These are phyloP conservation scores for Mycena crocata DNA, from an alignment of 768 basidiomycete genomes.

Conservation along the genomic window DNA sequence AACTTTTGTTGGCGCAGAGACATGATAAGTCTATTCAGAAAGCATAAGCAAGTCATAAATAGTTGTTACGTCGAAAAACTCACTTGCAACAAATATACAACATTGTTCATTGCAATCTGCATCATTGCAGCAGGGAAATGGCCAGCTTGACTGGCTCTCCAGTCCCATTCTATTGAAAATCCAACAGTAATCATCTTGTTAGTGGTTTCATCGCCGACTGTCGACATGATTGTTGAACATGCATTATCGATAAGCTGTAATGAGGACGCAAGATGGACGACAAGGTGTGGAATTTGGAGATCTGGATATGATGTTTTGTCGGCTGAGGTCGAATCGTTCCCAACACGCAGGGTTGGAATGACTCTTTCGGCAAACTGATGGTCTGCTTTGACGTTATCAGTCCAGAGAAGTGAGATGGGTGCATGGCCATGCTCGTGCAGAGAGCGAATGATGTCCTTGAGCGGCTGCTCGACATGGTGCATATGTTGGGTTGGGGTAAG, in stretches of 20 bases:
- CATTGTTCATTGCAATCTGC: background rate
- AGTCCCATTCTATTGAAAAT: conserved; percentile 13
- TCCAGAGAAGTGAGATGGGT: conserved; percentile 3
- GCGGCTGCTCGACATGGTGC: background rate
- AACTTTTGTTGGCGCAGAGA: background rate
- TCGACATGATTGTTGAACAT: background rate
- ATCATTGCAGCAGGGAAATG: conserved; percentile 9
- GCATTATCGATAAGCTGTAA: background rate
- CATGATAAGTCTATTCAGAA: background rate
- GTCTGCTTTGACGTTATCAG: conserved; percentile 7
- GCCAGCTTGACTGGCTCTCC: conserved; percentile 2
- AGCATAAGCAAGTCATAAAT: background rate
- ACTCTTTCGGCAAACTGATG: background rate
- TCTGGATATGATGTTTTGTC: background rate
- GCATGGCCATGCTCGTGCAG: conserved; percentile 11
- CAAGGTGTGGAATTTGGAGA: background rate
- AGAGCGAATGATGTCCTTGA: background rate
- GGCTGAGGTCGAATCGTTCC: background rate
- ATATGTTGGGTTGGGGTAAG: background rate
- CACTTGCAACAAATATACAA: conserved; percentile 1
- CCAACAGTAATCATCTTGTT: background rate
- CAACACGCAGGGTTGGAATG: conserved; percentile 2
- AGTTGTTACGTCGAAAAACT: background rate
- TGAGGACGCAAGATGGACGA: background rate
- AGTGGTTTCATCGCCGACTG: background rate